These are phyloP conservation scores for Ephemerocybe angulata DNA, from an alignment of 768 basidiomycete species.

Conservation along the genomic window DNA sequence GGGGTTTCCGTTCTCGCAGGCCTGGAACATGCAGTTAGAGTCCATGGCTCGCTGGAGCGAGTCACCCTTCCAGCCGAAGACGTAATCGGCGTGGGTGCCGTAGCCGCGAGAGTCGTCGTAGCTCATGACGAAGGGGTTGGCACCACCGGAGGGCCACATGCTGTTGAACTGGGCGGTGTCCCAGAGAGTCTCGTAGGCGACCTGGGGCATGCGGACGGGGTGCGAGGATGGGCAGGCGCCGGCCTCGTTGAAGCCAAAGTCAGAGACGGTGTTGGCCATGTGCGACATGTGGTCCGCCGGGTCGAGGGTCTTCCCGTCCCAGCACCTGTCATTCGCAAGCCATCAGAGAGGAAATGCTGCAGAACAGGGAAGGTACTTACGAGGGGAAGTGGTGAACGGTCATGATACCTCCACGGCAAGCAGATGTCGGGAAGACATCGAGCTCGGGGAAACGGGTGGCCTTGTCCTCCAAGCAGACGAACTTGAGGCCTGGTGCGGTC, in stretches of 20 bases:
- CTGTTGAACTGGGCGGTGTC: conserved; percentile 9
- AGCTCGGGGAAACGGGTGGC: conserved; percentile 7
- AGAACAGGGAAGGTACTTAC: too few species aligned
- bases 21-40: conserved; percentile 5
- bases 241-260: conserved; percentile 4
- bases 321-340: not conserved
- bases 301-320: conserved; percentile 9
- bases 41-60: conserved; percentile 5
- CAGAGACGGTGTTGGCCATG: conserved; percentile 8
- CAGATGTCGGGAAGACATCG: conserved; percentile 3
- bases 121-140: conserved; percentile 7
- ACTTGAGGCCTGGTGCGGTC: conserved; percentile 1
- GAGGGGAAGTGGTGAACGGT: conserved; percentile 10
- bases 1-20: conserved; percentile 2
- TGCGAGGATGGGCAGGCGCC: conserved; percentile 9
- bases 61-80: conserved; percentile 7
- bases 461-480: conserved; percentile 6
- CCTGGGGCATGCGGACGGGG: conserved; percentile 7
- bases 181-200: conserved; percentile 10
- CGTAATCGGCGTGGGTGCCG: conserved; percentile 3
- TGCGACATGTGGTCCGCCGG: conserved; percentile 9
- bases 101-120: conserved; percentile 5
- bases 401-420: conserved; percentile 6
- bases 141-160: conserved; percentile 4
- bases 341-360: not conserved